Percentiles rank a stretch among this genome's conserved stretches.
phyloP scores from a whole-genome alignment of 2,329 filamentous ascomycete species.

The Plenodomus tracheiphilus region DNA sequence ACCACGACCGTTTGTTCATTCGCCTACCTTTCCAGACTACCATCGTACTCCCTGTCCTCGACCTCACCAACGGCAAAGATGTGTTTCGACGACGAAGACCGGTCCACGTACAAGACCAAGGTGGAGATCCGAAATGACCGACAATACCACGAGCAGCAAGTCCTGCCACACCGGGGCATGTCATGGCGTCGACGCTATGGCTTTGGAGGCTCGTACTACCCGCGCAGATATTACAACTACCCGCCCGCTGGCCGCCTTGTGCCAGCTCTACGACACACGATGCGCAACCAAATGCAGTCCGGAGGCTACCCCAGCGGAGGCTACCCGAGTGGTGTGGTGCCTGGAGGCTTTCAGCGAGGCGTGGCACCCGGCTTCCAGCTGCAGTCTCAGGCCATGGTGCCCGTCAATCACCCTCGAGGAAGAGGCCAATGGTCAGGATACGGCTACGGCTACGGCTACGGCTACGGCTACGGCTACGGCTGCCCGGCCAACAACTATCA shows the following conservation, averaged over 20 bases:
- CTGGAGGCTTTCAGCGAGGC: conserved; percentile 2
- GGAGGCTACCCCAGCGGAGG: no score
- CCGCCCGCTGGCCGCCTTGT: conserved; percentile 13
- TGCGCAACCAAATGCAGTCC: not conserved
- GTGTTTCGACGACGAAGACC: conserved; percentile 29
- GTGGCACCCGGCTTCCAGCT: not conserved
- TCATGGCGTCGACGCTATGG: conserved; percentile 25
- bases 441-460: no score
- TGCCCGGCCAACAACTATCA: conserved; percentile 17
- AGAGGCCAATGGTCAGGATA: conserved; percentile 7
- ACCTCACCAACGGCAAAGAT: conserved; percentile 8
- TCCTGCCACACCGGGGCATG: conserved; percentile 14
- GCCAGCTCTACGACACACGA: not conserved
- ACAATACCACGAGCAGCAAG: conserved; percentile 11
- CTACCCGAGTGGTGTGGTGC: conserved; percentile 7
- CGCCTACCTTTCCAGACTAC: not conserved
- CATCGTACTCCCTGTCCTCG: not conserved
- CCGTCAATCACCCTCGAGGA: not conserved
- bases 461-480: no score
- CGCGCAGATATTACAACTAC: conserved; percentile 28
- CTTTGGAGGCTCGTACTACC: conserved; percentile 30
- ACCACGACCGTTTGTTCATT: not conserved
- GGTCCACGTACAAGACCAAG: conserved; percentile 19
- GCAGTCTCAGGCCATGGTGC: conserved; percentile 1
- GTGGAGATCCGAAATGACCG: conserved; percentile 17